phyloP scores from a whole-genome alignment of 768 basidiomycete genomes.

The Porpolomopsis calyptriformis region DNA sequence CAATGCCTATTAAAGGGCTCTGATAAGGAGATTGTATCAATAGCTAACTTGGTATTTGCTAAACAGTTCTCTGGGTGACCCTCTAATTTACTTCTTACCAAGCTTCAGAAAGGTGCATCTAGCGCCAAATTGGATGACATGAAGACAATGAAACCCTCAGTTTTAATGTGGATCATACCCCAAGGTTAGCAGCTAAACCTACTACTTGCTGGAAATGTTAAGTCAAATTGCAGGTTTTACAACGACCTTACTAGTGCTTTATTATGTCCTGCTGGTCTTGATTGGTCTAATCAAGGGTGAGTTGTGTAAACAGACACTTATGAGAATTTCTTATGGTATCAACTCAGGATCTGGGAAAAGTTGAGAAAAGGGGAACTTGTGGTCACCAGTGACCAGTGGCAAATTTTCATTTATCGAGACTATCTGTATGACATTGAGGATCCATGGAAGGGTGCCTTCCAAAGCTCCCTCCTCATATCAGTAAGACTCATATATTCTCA shows the following conservation, averaged over 20 bases:
- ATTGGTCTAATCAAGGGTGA: constrained; percentile 3
- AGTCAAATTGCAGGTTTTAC: neutral
- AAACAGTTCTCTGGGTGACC: neutral
- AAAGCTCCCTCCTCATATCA: constrained; percentile 14
- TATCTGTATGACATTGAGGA: constrained; percentile 15
- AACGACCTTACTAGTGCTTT: neutral
- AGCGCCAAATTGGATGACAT: constrained; percentile 10
- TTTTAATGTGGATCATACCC: constrained; percentile 19
- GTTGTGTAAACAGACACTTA: neutral
- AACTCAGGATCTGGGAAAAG: neutral
- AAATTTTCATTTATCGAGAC: constrained; percentile 13
- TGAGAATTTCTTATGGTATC: neutral
- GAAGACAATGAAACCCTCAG: constrained; percentile 10
- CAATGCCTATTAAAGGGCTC: constrained; percentile 11
- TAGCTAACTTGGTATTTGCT: constrained; percentile 14
- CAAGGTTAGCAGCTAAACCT: constrained; percentile 4
- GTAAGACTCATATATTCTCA: constrained; percentile 9
- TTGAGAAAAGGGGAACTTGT: constrained; percentile 10
- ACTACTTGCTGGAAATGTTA: neutral
- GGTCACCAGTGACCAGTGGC: constrained; percentile 19
- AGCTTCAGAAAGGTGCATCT: constrained; percentile 18
- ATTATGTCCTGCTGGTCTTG: neutral
- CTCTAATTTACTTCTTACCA: neutral
- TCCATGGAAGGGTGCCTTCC: constrained; percentile 19
- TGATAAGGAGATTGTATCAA: constrained; percentile 12